Base-by-base conservation (phyloP, 1,284 basidiomycete species). In the Gomphus sp. region DNA sequence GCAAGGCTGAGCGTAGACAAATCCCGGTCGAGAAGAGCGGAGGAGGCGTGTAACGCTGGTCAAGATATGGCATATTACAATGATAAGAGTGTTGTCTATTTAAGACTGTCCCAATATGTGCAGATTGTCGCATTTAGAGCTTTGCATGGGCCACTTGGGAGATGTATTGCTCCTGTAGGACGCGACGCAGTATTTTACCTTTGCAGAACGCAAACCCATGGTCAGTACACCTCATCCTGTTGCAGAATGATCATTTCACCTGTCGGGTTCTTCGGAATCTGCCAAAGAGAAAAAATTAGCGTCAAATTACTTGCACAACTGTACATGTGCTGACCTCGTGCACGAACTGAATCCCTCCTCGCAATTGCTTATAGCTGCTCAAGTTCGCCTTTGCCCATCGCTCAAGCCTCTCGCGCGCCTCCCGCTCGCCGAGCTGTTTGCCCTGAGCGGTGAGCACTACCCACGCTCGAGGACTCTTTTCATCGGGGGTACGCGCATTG, bases 21-120 rank as follows among this genome's bases (percentile, higher is more conserved):
- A 93, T 92, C 60, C 90, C 91, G 1, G 90, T 93, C 16, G 90
- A 93, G 74, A 86, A 89, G 77, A 88, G 85, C 62, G 91, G 90
- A 60, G 91, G 91, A 52, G 91, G 89, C 60, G 86, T 89, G 5
- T 90, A 72, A 79, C 33, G 12, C n/a, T 34, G 28, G 11, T 4
- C 10, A 45, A 49, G 16, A 48, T 28, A 14, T 14, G 47, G 18
- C 7, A 43, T 43, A 16, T 3, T 43, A 25, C 4, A 22, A 11
- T 47, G 45, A 9, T 25, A 28, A 11, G 25, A 4, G 22, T 47
- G 11, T 28, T 47, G 45, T 25, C 7, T 28, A 25, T 25, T 22
- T 47, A 47, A 28, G 22, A 45, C 44, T 18, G 44, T 45, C 44
- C 44, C 9, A 6, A 47, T 11, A 10, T 9, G 25, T 22, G 22